Evolutionary conservation across 2,329 filamentous ascomycete species (phyloP), one percentile per base, ranked within the genome.

Genomic region (Epichloe scottii): DNA sequence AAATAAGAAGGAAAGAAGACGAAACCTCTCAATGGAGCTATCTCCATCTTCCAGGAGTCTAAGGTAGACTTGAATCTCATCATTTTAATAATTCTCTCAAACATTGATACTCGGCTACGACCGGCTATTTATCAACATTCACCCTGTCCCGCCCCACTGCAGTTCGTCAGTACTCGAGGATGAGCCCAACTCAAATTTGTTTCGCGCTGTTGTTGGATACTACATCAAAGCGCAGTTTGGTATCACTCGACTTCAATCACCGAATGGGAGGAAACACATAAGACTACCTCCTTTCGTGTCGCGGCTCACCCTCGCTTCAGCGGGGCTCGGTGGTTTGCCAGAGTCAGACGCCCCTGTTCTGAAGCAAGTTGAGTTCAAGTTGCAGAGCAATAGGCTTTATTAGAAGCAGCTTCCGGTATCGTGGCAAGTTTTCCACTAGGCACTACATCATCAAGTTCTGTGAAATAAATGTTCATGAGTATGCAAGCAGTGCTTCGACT

Each of bases 21-120:
- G 58, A 59, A 23, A 58, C 65, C 6, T 56, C 56, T 14, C 58
- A 60, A 34, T 69, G 67, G 66, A 66, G 65, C 39, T 69, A 63
- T 33, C 55, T 69, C 14, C 56, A 68, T 19, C 59, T 69, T 2
- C 66, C 67, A 3, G 67, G 67, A 10, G 60, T 68, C 40, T 69
- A 58, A 56, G n/a, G 46, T 21, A 42, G 7, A n/a, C 14, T 15
- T 17, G 5, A n/a, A 39, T 42, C 30, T 21, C 21, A 17, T 42
- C 5, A 11, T 23, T 3, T 42, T 7, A 21, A 42, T 12, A 42
- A 23, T 11, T 42, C 8, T 15, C 19, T 42, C 10, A 3, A 21
- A 17, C 19, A 5, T 42, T 21, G 17, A 42, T 42, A 5, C 10
- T 21, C 19, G 40, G 40, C 14, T 3, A 42, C 8, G 10, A 23